Evolutionary conservation across 2,329 filamentous ascomycete species (phyloP).

Genomic region (Lecanosticta acicola): DNA sequence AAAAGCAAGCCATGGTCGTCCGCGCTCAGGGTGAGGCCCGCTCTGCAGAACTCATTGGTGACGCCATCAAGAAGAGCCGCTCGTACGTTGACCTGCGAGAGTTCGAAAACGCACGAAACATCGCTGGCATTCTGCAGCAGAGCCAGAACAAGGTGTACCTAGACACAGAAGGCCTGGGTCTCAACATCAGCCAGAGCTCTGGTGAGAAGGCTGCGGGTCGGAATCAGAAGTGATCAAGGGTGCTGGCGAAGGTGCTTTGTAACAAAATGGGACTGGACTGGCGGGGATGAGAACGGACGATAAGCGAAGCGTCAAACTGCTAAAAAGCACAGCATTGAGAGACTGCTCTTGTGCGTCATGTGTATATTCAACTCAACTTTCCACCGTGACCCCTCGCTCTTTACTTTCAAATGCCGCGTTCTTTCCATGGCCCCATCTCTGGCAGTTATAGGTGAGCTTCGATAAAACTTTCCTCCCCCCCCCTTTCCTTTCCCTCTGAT

Average conservation of each 20-base stretch:
- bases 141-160: slow-evolving; percentile 90
- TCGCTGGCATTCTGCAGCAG: slow-evolving; percentile 84
- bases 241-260: background rate
- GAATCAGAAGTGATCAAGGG: background rate
- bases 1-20: slow-evolving; percentile 98
- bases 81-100: slow-evolving; percentile 95
- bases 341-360: too few relatives aligned
- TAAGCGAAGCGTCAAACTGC: too few relatives aligned
- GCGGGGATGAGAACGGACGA: too few relatives aligned
- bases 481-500: too few relatives aligned
- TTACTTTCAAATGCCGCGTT: too few relatives aligned
- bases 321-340: too few relatives aligned
- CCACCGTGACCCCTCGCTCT: too few relatives aligned
- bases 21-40: slow-evolving; percentile 98
- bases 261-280: background rate
- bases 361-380: too few relatives aligned
- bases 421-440: too few relatives aligned
- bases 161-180: slow-evolving; percentile 80
- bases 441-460: too few relatives aligned
- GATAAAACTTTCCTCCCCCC: too few relatives aligned
- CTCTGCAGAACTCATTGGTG: slow-evolving; percentile 94
- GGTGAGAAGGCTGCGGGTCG: slow-evolving; percentile 1
- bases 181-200: slow-evolving; percentile 63
- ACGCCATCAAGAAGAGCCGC: slow-evolving; percentile 99
- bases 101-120: slow-evolving; percentile 90